phyloP scores from a whole-genome alignment of 2,329 filamentous ascomycete species.

The Epichloe festucae region DNA sequence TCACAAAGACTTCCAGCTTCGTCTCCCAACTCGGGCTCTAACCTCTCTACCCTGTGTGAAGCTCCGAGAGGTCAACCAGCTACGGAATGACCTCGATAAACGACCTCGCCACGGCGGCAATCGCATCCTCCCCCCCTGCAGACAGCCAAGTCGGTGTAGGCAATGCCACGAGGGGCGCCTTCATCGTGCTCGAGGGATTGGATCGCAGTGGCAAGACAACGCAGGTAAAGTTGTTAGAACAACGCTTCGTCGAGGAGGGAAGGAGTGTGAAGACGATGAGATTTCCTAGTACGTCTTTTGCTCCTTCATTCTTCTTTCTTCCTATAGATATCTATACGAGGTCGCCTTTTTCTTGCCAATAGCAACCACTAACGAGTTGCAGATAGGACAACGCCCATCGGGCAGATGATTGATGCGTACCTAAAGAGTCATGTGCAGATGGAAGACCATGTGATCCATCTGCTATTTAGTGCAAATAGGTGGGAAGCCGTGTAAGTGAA shows the following conservation, averaged over 20 bases:
- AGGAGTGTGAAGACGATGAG: conserved; percentile 38
- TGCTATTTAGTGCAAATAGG: conserved; percentile 81
- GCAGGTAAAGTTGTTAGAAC: conserved; percentile 60
- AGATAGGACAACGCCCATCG: conserved; percentile 77
- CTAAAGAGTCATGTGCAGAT: conserved; percentile 58
- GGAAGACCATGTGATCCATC: conserved; percentile 80
- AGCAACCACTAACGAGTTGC: not conserved
- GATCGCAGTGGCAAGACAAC: conserved; percentile 89
- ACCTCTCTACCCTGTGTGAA: no score
- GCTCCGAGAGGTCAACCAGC: no score
- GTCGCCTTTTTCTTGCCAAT: not conserved
- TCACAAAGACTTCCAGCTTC: no score
- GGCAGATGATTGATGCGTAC: conserved; percentile 76
- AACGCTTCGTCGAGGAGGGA: conserved; percentile 36
- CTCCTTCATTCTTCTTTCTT: not conserved
- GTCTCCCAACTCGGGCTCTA: no score
- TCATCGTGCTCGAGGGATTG: conserved; percentile 78
- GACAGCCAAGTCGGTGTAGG: not conserved
- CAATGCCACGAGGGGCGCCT: conserved; percentile 41
- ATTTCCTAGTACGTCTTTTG: conserved; percentile 37
- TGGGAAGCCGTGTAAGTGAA: conserved; percentile 57
- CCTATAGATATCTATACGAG: not conserved
- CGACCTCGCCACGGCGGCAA: conserved; percentile 35
- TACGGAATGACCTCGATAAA: conserved; percentile 33
- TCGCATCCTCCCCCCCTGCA: conserved; percentile 22